Evolutionary conservation across 441 rosid species (phyloP).

Genomic region (Populus hybrid): DNA sequence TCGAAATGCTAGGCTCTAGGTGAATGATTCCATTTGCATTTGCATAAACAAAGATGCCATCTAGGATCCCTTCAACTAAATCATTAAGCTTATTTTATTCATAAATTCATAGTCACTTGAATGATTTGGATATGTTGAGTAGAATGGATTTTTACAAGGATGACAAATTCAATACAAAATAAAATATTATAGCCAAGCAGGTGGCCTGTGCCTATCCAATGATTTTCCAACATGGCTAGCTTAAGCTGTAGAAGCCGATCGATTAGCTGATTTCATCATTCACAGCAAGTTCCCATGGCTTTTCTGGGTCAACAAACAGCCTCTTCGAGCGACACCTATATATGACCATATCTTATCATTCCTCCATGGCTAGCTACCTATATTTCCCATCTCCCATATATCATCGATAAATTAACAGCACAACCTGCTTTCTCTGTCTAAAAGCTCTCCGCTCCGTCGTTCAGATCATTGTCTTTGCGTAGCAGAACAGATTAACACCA

Average conservation of each 20-base stretch:
- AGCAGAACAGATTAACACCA: not conserved
- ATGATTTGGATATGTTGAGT: too few species aligned
- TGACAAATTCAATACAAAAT: too few species aligned
- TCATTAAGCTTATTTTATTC: too few species aligned
- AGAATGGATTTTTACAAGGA: too few species aligned
- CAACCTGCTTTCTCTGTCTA: not conserved
- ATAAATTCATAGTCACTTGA: too few species aligned
- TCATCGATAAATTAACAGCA: slow-evolving; percentile 1
- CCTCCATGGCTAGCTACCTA: not conserved
- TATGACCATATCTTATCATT: not conserved
- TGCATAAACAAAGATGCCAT: too few species aligned
- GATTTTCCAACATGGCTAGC: too few species aligned
- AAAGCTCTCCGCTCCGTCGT: not conserved
- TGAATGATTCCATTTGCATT: too few species aligned
- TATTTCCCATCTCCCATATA: not conserved
- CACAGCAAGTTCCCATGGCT: not conserved
- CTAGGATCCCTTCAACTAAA: too few species aligned
- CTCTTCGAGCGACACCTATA: not conserved
- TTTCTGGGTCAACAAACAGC: slow-evolving; percentile 18
- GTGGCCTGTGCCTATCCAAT: too few species aligned
- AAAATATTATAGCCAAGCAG: too few species aligned
- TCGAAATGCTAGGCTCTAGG: too few species aligned
- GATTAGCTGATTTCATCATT: not conserved
- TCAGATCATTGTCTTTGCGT: not conserved
- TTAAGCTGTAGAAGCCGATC: not conserved